phyloP scores from a whole-genome alignment of 139 green algal genomes.

The Penium margaritaceum region DNA sequence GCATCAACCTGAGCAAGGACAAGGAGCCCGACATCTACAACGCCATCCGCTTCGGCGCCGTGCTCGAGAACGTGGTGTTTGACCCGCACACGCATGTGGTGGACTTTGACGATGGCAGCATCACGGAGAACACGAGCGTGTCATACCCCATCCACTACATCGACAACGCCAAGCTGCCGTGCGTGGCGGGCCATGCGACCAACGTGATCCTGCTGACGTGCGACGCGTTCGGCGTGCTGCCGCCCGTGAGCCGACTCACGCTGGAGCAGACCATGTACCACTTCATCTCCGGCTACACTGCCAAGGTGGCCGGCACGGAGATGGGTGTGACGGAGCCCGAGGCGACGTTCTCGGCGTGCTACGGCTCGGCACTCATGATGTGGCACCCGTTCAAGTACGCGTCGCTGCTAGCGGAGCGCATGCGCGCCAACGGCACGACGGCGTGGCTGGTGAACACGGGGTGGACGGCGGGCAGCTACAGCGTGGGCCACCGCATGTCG shows the following conservation, averaged over 20 bases:
- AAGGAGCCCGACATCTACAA: conserved; percentile 85
- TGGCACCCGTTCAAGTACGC: conserved; percentile 83
- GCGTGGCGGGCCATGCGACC: conserved; percentile 5
- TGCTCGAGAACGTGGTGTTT: conserved; percentile 84
- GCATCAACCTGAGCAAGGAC: conserved; percentile 68
- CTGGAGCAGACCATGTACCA: conserved; percentile 92
- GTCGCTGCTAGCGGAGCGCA: conserved; percentile 77
- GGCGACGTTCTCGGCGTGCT: conserved; percentile 64
- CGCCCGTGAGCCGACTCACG: conserved; percentile 71
- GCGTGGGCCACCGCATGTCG: conserved; percentile 77
- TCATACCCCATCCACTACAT: conserved; percentile 93
- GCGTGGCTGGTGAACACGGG: conserved; percentile 89
- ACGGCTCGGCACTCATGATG: conserved; percentile 56
- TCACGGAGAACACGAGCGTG: conserved; percentile 78
- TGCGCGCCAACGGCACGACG: conserved; percentile 68
- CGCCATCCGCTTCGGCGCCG: conserved; percentile 76
- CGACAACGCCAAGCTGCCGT: conserved; percentile 56
- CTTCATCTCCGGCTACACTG: conserved; percentile 91
- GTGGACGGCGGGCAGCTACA: conserved; percentile 56
- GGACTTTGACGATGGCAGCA: conserved; percentile 18
- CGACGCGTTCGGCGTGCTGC: conserved; percentile 89
- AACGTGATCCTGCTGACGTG: conserved; percentile 78
- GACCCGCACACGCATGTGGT: conserved; percentile 15
- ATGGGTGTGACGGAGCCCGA: conserved; percentile 82
- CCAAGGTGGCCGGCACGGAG: conserved; percentile 87